A percentile compares a stretch with the other conserved stretches of the same genome.
Evolutionary conservation across 108 stramenopile species (phyloP).

Genomic region (Mediolabrus comicus): DNA sequence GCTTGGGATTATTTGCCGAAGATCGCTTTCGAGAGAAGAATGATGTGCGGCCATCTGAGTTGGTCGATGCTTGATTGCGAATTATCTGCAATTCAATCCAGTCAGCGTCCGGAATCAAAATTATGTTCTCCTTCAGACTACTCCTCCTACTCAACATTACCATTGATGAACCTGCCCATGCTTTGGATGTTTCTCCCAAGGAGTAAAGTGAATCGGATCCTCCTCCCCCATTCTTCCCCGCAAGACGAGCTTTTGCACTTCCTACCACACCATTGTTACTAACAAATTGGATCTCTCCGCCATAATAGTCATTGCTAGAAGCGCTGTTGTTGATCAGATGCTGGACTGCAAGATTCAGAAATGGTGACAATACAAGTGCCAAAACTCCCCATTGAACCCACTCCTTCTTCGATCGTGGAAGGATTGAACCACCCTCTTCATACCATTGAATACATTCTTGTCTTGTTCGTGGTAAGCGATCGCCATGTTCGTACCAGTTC

Average conservation of each 20-base stretch:
- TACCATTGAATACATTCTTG: conserved; percentile 16
- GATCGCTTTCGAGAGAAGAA: conserved; percentile 4
- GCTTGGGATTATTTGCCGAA: not conserved
- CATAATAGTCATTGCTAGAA: conserved; percentile 7
- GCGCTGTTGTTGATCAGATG: not conserved
- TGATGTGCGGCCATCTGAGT: not conserved
- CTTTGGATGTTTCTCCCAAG: not conserved
- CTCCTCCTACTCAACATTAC: conserved; percentile 39
- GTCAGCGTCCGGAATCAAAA: conserved; percentile 29
- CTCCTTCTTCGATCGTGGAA: conserved; percentile 21
- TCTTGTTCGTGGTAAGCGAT: not conserved
- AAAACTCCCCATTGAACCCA: conserved; percentile 7
- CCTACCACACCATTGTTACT: not conserved
- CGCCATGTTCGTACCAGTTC: not conserved
- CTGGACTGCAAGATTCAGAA: not conserved
- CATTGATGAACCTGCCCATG: conserved; percentile 25
- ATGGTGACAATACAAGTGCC: conserved; percentile 21
- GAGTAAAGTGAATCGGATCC: not conserved
- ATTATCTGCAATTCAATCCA: conserved; percentile 34
- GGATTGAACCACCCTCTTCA: conserved; percentile 13
- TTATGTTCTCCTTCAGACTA: conserved; percentile 28
- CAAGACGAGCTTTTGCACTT: not conserved
- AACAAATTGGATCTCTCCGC: conserved; percentile 16
- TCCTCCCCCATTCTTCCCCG: not conserved
- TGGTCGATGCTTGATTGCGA: conserved; percentile 11